A percentile compares a stretch with the other conserved stretches of the same genome.
Evolutionary conservation across 768 basidiomycete genomes (phyloP).

Genomic region (Calvatia gigantea): DNA sequence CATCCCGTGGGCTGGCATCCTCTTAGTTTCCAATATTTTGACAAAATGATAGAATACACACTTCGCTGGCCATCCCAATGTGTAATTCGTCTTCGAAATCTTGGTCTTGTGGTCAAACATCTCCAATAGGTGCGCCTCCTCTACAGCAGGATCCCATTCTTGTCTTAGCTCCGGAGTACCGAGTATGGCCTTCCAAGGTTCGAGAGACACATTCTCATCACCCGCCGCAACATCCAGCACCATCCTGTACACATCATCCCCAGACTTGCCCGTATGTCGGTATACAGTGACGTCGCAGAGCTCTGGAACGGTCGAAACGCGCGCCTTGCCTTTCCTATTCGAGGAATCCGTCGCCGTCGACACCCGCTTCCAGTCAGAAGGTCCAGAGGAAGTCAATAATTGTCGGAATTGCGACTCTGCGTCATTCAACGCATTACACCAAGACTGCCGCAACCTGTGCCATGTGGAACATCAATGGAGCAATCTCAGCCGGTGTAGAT

Average conservation of each 20-base stretch:
- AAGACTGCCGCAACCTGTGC: conserved; percentile 73
- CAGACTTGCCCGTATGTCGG: conserved; percentile 61
- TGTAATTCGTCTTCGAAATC: conserved; percentile 87
- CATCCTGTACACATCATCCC: conserved; percentile 78
- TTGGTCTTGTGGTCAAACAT: conserved; percentile 82
- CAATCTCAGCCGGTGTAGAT: no score
- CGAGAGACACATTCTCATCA: conserved; percentile 64
- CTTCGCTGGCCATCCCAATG: conserved; percentile 96
- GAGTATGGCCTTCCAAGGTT: conserved; percentile 78
- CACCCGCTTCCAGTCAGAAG: conserved; percentile 82
- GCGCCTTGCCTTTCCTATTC: conserved; percentile 61
- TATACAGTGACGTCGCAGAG: conserved; percentile 75
- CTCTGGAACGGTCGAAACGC: conserved; percentile 50
- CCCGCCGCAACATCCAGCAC: conserved; percentile 70
- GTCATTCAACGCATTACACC: conserved; percentile 70
- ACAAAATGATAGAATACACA: conserved; percentile 37
- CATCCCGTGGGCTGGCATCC: conserved; percentile 77
- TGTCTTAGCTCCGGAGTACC: conserved; percentile 83
- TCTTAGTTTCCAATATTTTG: conserved; percentile 11
- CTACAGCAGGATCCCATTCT: conserved; percentile 94
- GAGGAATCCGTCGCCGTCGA: conserved; percentile 39
- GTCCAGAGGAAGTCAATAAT: conserved; percentile 55
- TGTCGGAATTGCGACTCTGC: conserved; percentile 79
- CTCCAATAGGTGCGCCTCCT: conserved; percentile 78
- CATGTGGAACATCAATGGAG: not conserved